phyloP scores from a whole-genome alignment of 1,284 basidiomycete genomes.

The Ganoderma lingzhi region DNA sequence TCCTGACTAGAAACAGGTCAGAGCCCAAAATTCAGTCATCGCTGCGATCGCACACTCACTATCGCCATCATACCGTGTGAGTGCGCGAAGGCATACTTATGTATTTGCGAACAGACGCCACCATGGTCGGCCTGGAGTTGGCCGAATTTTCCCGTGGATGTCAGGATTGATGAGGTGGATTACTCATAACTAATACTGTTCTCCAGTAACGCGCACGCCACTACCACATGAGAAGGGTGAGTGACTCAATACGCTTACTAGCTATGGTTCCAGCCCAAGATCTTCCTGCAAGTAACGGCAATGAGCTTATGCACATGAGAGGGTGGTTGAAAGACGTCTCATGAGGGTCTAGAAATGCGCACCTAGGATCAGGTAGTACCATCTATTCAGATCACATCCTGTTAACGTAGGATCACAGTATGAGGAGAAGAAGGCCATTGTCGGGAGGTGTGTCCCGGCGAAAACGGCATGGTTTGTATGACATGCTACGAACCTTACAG shows the following conservation, averaged over 20 bases:
- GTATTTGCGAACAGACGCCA: not conserved
- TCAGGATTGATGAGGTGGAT: not conserved
- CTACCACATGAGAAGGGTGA: not conserved
- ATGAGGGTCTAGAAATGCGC: not conserved
- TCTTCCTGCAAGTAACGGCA: not conserved
- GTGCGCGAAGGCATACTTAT: not conserved
- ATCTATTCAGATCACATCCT: not conserved
- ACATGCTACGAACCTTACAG: not conserved
- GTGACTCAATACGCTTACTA: not conserved
- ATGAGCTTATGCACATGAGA: not conserved
- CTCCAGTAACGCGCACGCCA: not conserved
- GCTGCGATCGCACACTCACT: not conserved
- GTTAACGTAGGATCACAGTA: not conserved
- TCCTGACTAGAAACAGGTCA: not conserved
- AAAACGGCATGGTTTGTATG: not conserved
- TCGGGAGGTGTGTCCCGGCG: not conserved
- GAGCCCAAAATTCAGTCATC: not conserved
- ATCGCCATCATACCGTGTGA: not conserved
- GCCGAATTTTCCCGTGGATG: not conserved
- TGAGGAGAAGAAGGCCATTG: not conserved
- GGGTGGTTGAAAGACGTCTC: not conserved
- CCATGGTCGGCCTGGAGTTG: not conserved
- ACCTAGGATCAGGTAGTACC: not conserved
- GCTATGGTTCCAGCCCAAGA: not conserved
- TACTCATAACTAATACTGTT: not conserved